phyloP scores from a whole-genome alignment of 306 rosid species.

The Fagus crenata region DNA sequence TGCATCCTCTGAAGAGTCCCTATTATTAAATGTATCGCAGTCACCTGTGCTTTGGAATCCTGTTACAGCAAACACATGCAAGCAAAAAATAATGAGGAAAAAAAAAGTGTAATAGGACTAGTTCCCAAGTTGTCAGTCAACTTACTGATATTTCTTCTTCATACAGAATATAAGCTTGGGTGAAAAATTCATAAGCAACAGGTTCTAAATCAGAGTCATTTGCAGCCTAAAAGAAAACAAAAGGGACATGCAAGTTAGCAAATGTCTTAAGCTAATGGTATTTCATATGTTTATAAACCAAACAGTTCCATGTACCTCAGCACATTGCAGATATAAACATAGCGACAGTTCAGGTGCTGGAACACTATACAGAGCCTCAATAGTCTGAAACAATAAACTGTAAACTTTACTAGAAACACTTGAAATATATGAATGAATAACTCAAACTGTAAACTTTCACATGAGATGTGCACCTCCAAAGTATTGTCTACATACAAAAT shows the following conservation, averaged over 20 bases:
- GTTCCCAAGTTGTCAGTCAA: conserved; percentile 21
- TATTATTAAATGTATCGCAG: conserved; percentile 88
- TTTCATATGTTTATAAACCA: conserved; percentile 23
- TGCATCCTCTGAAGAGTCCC: conserved; percentile 99
- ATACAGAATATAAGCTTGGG: conserved; percentile 93
- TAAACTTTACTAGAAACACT: conserved; percentile 17
- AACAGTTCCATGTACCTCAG: conserved; percentile 67
- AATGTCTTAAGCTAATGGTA: conserved; percentile 1
- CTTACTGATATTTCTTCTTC: conserved; percentile 99
- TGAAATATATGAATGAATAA: conserved; percentile 23
- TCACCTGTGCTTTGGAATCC: conserved; percentile 97
- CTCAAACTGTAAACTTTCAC: neutral
- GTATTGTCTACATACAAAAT: neutral
- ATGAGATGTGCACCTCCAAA: neutral
- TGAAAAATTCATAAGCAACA: conserved; percentile 93
- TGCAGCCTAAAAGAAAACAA: conserved; percentile 64
- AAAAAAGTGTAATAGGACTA: neutral
- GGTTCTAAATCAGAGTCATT: conserved; percentile 96
- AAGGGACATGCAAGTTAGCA: conserved; percentile 29
- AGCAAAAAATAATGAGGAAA: neutral
- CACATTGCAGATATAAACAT: conserved; percentile 90
- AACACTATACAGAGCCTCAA: conserved; percentile 70
- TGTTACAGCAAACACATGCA: conserved; percentile 38
- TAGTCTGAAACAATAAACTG: conserved; percentile 53
- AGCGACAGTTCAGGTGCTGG: conserved; percentile 86